Conservation (phyloP, 495 filamentous ascomycete species). For the Penicillium daleae region DNA sequence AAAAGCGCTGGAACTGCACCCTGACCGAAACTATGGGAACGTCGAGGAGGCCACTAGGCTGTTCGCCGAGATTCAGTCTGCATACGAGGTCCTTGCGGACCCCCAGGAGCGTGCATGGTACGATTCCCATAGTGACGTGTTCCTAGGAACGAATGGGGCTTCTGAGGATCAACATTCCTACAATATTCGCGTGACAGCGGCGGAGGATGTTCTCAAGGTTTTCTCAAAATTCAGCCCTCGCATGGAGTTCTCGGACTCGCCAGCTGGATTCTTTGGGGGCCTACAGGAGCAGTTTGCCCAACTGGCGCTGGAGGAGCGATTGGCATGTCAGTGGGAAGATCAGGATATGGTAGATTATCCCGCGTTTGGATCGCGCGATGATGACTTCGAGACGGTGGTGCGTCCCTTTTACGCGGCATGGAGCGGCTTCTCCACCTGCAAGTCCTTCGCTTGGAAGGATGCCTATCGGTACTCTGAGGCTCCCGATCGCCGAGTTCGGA, state of each 20-base stretch:
- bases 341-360: constrained; percentile 67
- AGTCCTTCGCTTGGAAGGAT: constrained; percentile 90
- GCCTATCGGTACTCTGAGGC: constrained; percentile 79
- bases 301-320: constrained; percentile 79
- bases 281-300: constrained; percentile 74
- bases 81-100: constrained; percentile 94
- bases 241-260: constrained; percentile 76
- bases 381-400: constrained; percentile 70
- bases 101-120: constrained; percentile 97
- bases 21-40: constrained; percentile 91
- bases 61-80: constrained; percentile 90
- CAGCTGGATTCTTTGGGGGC: constrained; percentile 80
- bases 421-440: constrained; percentile 80
- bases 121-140: constrained; percentile 86
- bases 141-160: constrained; percentile 63
- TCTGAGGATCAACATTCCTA: constrained; percentile 57
- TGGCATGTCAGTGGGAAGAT: constrained; percentile 70
- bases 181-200: constrained; percentile 71
- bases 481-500: constrained; percentile 79
- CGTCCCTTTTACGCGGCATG: constrained; percentile 82
- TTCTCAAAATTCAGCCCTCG: constrained; percentile 75
- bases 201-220: constrained; percentile 72
- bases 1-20: constrained; percentile 92
- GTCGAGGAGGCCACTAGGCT: constrained; percentile 77
- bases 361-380: constrained; percentile 71